A percentile compares a stretch with the other conserved stretches of the same genome.
Evolutionary conservation across 2,329 filamentous ascomycete genomes (phyloP).

Genomic region (Monosporascus sp.): DNA sequence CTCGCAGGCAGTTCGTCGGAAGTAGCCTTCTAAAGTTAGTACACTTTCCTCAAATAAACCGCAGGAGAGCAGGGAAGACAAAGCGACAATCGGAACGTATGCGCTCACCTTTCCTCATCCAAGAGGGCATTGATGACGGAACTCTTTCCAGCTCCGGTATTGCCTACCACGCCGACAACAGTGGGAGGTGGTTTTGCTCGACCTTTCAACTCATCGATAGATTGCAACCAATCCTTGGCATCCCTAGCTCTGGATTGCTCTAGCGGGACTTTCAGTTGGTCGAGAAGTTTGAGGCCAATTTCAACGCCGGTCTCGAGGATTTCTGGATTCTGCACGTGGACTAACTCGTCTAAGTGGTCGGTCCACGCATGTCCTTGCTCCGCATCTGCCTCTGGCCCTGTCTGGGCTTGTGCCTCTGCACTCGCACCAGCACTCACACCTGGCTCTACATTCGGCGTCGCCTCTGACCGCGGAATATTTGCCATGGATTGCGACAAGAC

Average conservation of each 20-base stretch:
- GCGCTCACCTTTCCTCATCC: conserved; percentile 49
- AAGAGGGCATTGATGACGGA: conserved; percentile 59
- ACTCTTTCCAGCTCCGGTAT: conserved; percentile 58
- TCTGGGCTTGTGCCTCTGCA: neutral
- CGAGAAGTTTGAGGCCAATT: conserved; percentile 11
- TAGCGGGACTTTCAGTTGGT: conserved; percentile 9
- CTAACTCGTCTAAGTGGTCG: conserved; percentile 15
- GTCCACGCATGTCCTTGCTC: neutral
- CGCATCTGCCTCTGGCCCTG: neutral
- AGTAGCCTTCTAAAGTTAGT: neutral
- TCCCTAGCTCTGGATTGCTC: conserved; percentile 1
- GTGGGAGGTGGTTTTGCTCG: conserved; percentile 31
- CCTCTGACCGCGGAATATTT: neutral
- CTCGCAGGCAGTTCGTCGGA: conserved; percentile 17
- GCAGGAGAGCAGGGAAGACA: neutral
- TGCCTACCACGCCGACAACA: conserved; percentile 55
- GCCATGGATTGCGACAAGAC: neutral
- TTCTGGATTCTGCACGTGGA: conserved; percentile 6
- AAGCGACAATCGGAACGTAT: neutral
- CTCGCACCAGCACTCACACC: neutral
- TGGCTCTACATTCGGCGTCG: neutral
- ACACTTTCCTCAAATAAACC: neutral
- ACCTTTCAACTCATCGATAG: conserved; percentile 35
- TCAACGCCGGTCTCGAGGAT: conserved; percentile 16
- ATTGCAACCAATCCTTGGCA: conserved; percentile 28